A percentile compares a stretch with the other conserved stretches of the same genome.
These are phyloP conservation scores for Backusella australiensis DNA, from an alignment of 192 early-diverging fungal species.

Conservation along the genomic window DNA sequence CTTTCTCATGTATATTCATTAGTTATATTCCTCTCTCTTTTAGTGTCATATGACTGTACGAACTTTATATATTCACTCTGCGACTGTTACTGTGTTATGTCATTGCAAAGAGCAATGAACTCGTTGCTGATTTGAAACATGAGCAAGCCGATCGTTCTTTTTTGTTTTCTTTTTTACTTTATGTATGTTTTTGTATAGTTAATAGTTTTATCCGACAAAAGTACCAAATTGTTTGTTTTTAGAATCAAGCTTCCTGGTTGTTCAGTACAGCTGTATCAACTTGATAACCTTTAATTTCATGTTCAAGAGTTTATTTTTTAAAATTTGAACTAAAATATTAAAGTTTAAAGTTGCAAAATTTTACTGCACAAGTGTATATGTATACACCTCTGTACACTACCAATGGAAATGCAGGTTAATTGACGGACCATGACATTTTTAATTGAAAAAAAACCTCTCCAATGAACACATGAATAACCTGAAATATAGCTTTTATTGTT, in stretches of 20 bases:
- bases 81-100: neutral
- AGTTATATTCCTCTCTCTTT: neutral
- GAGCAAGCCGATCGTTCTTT: neutral
- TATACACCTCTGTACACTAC: no score
- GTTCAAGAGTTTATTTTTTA: no score
- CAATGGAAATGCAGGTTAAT: no score
- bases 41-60: neutral
- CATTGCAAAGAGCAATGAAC: neutral
- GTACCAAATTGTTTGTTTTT: neutral
- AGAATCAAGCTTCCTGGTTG: neutral
- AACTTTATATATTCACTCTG: neutral
- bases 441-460: neutral
- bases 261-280: no score
- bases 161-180: neutral
- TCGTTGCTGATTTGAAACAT: conserved; percentile 1
- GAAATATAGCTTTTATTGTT: neutral
- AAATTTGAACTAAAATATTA: no score
- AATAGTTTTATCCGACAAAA: neutral
- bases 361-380: no score
- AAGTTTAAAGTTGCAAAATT: no score
- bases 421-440: neutral
- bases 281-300: no score
- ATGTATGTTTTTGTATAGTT: neutral
- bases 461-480: neutral
- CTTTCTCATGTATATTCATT: neutral